These are phyloP conservation scores for Lanmaoa pseudosensibilis DNA, from an alignment of 768 basidiomycete genomes.

Conservation along the genomic window DNA sequence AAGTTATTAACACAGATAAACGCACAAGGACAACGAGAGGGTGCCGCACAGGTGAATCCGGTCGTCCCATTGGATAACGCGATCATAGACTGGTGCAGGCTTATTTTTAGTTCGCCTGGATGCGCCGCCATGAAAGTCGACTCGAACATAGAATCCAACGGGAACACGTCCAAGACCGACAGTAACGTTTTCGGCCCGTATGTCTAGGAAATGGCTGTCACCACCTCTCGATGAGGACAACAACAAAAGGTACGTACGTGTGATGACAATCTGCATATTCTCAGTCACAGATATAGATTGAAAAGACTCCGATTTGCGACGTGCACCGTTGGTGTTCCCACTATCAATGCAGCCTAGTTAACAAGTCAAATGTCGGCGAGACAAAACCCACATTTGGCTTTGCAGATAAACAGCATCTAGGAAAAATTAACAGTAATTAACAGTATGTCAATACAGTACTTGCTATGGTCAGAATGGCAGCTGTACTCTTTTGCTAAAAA, in stretches of 20 bases:
- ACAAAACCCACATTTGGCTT: neutral
- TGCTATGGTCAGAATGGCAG: neutral
- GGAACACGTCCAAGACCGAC: conserved; percentile 14
- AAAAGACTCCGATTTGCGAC: neutral
- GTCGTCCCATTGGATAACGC: conserved; percentile 15
- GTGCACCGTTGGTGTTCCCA: neutral
- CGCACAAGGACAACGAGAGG: neutral
- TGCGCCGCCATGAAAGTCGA: neutral
- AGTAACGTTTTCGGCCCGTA: conserved; percentile 9
- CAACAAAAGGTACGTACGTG: neutral
- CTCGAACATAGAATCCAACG: conserved; percentile 13
- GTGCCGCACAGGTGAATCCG: conserved; percentile 5
- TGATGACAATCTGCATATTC: conserved; percentile 2
- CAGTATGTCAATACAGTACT: neutral
- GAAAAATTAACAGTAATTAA: neutral
- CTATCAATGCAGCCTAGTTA: neutral
- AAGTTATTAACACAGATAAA: neutral
- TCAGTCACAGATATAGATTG: neutral
- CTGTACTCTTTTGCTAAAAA: neutral
- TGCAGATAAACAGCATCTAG: conserved; percentile 5
- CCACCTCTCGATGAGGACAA: neutral
- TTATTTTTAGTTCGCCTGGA: conserved; percentile 7
- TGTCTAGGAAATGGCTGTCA: conserved; percentile 1
- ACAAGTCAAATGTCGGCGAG: neutral
- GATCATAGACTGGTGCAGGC: neutral